These are phyloP conservation scores for Zangia roseola DNA, from an alignment of 768 basidiomycete genomes.

Conservation along the genomic window DNA sequence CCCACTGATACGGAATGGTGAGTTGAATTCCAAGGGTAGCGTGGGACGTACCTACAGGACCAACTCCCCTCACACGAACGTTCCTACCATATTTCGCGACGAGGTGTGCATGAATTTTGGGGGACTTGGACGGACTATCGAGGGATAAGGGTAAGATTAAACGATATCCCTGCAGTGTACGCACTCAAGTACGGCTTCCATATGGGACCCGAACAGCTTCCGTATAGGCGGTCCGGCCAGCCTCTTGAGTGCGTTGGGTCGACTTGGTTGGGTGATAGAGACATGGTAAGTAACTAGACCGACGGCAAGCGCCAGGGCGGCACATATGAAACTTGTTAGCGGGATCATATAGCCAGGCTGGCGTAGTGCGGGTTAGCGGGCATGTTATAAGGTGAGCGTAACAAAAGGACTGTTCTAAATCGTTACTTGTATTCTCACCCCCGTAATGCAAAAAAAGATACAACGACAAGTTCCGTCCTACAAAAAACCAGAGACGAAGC, in stretches of 20 bases:
- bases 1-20: slow-evolving; percentile 50
- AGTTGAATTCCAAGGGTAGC: slow-evolving; percentile 5
- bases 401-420: too few relatives aligned
- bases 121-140: slow-evolving; percentile 54
- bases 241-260: slow-evolving; percentile 45
- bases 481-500: slow-evolving; percentile 25
- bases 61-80: slow-evolving; percentile 64
- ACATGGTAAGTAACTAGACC: slow-evolving; percentile 27
- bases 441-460: too few relatives aligned
- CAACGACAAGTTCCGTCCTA: too few relatives aligned
- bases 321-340: slow-evolving; percentile 6
- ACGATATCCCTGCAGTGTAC: slow-evolving; percentile 16
- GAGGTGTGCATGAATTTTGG: slow-evolving; percentile 50
- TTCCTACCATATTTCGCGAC: slow-evolving; percentile 64
- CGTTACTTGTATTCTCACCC: too few relatives aligned
- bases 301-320: slow-evolving; percentile 7
- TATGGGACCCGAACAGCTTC: slow-evolving; percentile 52
- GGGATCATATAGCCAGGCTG: background rate
- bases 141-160: background rate
- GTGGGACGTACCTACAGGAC: slow-evolving; percentile 52
- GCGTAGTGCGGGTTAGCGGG: too few relatives aligned
- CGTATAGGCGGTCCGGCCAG: slow-evolving; percentile 61
- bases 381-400: too few relatives aligned
- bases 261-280: slow-evolving; percentile 19
- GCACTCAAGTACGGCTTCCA: slow-evolving; percentile 58